Percentiles rank a stretch among this genome's conserved stretches.
Evolutionary conservation across 345 rosid species (phyloP).

Genomic region (Chamaenerion angustifolium): DNA sequence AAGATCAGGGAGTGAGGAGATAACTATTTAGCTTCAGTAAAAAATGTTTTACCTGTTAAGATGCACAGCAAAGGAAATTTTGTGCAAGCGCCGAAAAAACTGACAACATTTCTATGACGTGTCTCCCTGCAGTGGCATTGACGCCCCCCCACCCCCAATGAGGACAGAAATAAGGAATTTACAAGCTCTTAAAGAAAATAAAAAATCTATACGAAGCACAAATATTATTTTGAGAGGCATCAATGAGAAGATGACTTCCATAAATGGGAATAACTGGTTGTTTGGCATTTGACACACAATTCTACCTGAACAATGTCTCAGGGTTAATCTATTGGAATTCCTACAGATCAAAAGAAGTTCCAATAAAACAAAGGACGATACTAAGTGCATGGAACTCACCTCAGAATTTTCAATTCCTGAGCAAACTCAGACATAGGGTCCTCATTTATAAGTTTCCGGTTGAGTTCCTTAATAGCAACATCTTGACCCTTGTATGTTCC

Average conservation of each 20-base stretch:
- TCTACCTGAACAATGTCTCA: no score
- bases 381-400: constrained; percentile 13
- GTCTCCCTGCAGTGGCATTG: constrained; percentile 35
- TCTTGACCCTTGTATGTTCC: constrained; percentile 60
- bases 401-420: constrained; percentile 58
- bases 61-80: constrained; percentile 45
- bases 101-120: constrained; percentile 47
- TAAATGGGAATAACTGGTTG: no score
- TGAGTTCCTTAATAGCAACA: constrained; percentile 57
- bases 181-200: not conserved
- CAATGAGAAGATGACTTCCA: no score
- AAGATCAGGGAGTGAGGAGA: no score
- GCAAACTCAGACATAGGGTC: constrained; percentile 41
- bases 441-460: constrained; percentile 44
- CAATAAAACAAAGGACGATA: no score
- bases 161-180: not conserved
- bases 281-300: no score
- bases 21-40: no score
- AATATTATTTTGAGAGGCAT: no score
- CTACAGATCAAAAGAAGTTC: no score
- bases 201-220: not conserved
- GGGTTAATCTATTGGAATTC: no score
- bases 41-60: constrained; percentile 40
- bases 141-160: constrained; percentile 4
- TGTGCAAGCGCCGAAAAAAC: constrained; percentile 59